Evolutionary conservation across 306 rosid species (phyloP), one percentile per base, ranked within the genome.

Genomic region (apple (Malus domestica)): DNA sequence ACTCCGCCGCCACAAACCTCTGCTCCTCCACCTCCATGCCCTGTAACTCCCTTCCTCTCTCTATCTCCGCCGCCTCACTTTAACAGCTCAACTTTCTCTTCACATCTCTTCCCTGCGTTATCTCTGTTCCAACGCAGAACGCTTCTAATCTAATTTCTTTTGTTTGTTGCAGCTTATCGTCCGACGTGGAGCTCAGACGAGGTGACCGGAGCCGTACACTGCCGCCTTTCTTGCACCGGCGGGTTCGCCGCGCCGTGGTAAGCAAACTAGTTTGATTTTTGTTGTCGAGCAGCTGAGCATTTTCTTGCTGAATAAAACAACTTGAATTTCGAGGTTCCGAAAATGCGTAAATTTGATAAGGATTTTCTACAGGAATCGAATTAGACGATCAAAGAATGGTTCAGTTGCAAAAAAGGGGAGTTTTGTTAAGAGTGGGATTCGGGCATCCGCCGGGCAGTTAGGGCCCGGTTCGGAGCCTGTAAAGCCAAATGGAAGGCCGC

Each of bases 101-200:
- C 15, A 4, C 16, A 44, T 51, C 1, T 51, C 40, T 74, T 67
- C 45, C 57, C 19, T 19, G 30, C 73, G 61, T 77, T 80, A 71
- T 76, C 32, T 67, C 59, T 5, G 51, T 70, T 73, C 52, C 77
- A 71, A 46, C 40, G 42, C 30, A 22, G 22, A 32, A 16, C 30
- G 18, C 20, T 22, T 42, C 6, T 16, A 6, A 25, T 35, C 10
- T 22, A 8, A 46, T 44, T 68, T 45, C 72, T 45, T 55, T 68
- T 49, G 20, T 46, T 18, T 32, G 72, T 5, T 62, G 51, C 83
- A 90, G 97, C 85, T 82, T 83, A 72, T 76, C 96, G 98, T 82
- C 89, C 97, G 71, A 79, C 82, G 91, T 89, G 96, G 97, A 87
- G 79, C 76, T 64, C 83, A 38, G 99, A 90, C 69, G 97, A 92